These are phyloP conservation scores for Prunus persica DNA, from an alignment of 306 rosid genomes.

Conservation along the genomic window Prunus_persica_NCBIv2 NC_034014.1:23464501-23465000, in stretches of 20 bases:
- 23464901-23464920: constrained; percentile 9
- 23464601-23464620: too few relatives aligned
- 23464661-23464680: too few relatives aligned
- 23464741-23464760: not conserved
- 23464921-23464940: not conserved
- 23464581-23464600: too few relatives aligned
- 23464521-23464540: too few relatives aligned
- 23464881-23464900: not conserved
- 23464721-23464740: not conserved
- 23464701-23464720: not conserved
- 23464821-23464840: not conserved
- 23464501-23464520: too few relatives aligned
- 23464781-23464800: not conserved
- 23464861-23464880: not conserved
- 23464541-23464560: too few relatives aligned
- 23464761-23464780: constrained; percentile 10
- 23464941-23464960: not conserved
- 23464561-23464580: too few relatives aligned
- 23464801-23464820: constrained; percentile 3
- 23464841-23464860: constrained; percentile 3
- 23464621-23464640: too few relatives aligned
- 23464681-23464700: too few relatives aligned
- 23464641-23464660: too few relatives aligned
- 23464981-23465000: not conserved
- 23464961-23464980: too few relatives aligned